A percentile compares a stretch with the other conserved stretches of the same genome.
These are phyloP conservation scores for Aspergillus kassunensis DNA, from an alignment of 495 filamentous ascomycete species.

Conservation along the genomic window DNA sequence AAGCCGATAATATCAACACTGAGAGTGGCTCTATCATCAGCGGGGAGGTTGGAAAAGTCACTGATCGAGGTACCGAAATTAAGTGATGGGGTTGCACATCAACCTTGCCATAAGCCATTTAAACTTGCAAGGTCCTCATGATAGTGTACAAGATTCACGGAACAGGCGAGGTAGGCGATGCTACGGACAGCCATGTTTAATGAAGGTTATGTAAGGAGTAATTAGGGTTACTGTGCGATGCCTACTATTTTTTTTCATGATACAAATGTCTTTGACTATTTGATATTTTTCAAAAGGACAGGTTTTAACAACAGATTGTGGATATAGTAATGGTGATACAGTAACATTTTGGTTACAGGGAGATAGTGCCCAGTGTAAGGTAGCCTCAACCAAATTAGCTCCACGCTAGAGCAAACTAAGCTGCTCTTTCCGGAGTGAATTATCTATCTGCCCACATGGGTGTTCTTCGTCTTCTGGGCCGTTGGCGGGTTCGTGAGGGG, in stretches of 20 bases:
- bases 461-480: neutral
- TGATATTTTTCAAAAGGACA: too few species aligned
- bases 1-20: conserved; percentile 24
- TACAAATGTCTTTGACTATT: too few species aligned
- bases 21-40: conserved; percentile 17
- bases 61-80: neutral
- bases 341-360: too few species aligned
- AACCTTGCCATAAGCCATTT: neutral
- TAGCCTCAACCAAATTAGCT: neutral
- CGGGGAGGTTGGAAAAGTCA: neutral
- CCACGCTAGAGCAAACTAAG: conserved; percentile 18
- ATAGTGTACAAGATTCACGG: neutral
- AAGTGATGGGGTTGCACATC: neutral
- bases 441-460: neutral
- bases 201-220: neutral
- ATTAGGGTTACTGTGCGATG: neutral
- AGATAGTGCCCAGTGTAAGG: too few species aligned
- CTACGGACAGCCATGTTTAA: neutral
- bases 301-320: too few species aligned
- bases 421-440: conserved; percentile 6
- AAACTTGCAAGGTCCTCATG: neutral
- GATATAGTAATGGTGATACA: too few species aligned
- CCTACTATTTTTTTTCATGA: neutral
- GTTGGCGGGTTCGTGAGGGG: neutral
- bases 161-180: neutral